Conservation (phyloP, 2,329 filamentous ascomycete species). For the Epichloe festucae region DNA sequence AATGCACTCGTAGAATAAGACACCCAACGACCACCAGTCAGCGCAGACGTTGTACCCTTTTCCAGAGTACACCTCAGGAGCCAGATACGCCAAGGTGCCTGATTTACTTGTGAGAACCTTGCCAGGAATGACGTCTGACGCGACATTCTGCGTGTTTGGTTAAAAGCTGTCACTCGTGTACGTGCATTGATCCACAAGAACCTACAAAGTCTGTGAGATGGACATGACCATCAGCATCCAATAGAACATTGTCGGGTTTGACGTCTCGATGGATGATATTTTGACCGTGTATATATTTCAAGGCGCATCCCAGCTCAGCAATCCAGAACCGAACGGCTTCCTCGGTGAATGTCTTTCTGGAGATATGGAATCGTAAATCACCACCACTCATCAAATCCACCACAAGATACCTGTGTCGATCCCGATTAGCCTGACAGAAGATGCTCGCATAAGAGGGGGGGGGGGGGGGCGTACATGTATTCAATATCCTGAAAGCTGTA, state of each 20-base stretch:
- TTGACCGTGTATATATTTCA: constrained; percentile 75
- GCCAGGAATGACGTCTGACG: constrained; percentile 76
- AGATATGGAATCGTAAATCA: constrained; percentile 94
- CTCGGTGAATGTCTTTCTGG: constrained; percentile 93
- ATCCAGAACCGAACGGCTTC: constrained; percentile 97
- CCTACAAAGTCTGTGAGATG: constrained; percentile 95
- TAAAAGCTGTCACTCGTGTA: constrained; percentile 7
- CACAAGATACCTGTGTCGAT: constrained; percentile 68
- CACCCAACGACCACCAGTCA: constrained; percentile 97
- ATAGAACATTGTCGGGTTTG: constrained; percentile 81
- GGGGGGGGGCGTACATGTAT: constrained; percentile 64
- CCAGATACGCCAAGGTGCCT: constrained; percentile 87
- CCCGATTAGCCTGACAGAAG: not conserved
- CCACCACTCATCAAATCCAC: constrained; percentile 97
- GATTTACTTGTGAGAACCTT: constrained; percentile 89
- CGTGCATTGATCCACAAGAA: constrained; percentile 6
- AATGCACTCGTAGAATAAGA: constrained; percentile 98
- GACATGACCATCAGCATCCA: constrained; percentile 84
- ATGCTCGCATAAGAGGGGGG: not conserved
- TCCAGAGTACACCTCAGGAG: constrained; percentile 87
- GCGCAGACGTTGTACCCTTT: constrained; percentile 81
- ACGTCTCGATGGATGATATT: constrained; percentile 85
- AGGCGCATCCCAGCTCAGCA: constrained; percentile 79
- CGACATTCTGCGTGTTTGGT: constrained; percentile 67
- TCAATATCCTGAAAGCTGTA: constrained; percentile 99